These are phyloP conservation scores for Penicillium roqueforti DNA, from an alignment of 495 filamentous ascomycete genomes.

Conservation along the genomic window DNA sequence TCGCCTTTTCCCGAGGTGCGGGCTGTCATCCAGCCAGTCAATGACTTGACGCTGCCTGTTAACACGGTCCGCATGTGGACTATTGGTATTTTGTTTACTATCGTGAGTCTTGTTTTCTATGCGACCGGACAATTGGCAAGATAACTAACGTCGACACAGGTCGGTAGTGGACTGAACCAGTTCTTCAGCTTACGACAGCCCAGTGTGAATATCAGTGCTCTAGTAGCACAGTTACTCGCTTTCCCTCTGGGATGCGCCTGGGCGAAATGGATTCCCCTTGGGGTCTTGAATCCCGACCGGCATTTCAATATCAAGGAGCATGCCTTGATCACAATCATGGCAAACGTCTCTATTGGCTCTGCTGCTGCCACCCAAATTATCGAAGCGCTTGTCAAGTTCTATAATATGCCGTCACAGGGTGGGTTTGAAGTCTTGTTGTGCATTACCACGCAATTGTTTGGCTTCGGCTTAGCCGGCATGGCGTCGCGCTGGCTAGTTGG, in stretches of 20 bases:
- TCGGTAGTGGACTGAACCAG: conserved; percentile 68
- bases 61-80: conserved; percentile 72
- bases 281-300: conserved; percentile 62
- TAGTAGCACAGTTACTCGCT: conserved; percentile 67
- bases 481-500: conserved; percentile 56
- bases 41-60: conserved; percentile 61
- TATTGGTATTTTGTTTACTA: conserved; percentile 63
- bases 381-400: conserved; percentile 62
- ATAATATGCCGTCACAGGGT: conserved; percentile 62
- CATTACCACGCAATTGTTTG: conserved; percentile 68
- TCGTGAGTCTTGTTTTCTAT: conserved; percentile 30
- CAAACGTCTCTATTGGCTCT: conserved; percentile 57
- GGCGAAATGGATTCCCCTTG: conserved; percentile 52
- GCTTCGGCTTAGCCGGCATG: conserved; percentile 68
- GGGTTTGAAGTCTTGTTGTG: conserved; percentile 65
- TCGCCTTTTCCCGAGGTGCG: conserved; percentile 67
- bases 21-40: conserved; percentile 45
- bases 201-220: conserved; percentile 59
- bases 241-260: conserved; percentile 65
- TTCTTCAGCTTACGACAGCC: conserved; percentile 61
- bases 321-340: conserved; percentile 71
- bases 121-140: neutral
- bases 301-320: conserved; percentile 79
- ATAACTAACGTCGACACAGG: conserved; percentile 11
- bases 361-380: conserved; percentile 69